Conservation (phyloP, 2,329 filamentous ascomycete species). For the Macrophomina phaseolina region DNA sequence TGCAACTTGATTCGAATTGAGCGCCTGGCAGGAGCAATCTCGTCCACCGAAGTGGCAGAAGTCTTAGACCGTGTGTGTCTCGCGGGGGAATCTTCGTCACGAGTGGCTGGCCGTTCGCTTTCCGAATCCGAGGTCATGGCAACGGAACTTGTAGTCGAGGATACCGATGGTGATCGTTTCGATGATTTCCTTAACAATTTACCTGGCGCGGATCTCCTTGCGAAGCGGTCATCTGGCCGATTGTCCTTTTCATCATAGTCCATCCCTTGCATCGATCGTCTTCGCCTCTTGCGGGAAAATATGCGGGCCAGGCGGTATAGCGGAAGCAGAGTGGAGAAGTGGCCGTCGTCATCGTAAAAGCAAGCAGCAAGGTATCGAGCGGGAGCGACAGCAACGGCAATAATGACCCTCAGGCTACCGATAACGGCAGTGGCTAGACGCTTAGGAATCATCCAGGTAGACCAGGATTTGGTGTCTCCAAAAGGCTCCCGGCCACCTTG, state of each 20-base stretch:
- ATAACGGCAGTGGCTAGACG: constrained; percentile 75
- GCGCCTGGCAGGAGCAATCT: constrained; percentile 70
- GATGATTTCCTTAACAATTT: constrained; percentile 35
- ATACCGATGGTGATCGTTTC: constrained; percentile 48
- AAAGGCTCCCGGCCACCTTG: constrained; percentile 36
- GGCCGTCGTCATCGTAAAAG: constrained; percentile 80
- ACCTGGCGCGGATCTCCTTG: constrained; percentile 21
- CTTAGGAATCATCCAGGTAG: constrained; percentile 64
- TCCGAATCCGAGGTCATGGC: constrained; percentile 71
- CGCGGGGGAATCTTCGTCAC: constrained; percentile 48
- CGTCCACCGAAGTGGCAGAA: constrained; percentile 58
- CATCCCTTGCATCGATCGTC: constrained; percentile 30
- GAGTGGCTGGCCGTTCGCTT: constrained; percentile 43
- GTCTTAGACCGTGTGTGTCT: constrained; percentile 71
- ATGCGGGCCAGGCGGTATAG: constrained; percentile 67
- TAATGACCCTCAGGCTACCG: constrained; percentile 76
- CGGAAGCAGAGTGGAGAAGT: constrained; percentile 78
- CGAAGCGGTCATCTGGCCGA: constrained; percentile 2
- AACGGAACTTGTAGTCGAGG: constrained; percentile 60
- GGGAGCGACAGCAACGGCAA: constrained; percentile 79
- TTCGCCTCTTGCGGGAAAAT: constrained; percentile 46
- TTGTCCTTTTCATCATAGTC: constrained; percentile 28
- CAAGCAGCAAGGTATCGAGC: constrained; percentile 82
- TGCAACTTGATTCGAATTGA: constrained; percentile 92
- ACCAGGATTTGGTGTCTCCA: constrained; percentile 43